phyloP scores from a whole-genome alignment of 257 asterid genomes.

The Lavandula angustifolia region DNA sequence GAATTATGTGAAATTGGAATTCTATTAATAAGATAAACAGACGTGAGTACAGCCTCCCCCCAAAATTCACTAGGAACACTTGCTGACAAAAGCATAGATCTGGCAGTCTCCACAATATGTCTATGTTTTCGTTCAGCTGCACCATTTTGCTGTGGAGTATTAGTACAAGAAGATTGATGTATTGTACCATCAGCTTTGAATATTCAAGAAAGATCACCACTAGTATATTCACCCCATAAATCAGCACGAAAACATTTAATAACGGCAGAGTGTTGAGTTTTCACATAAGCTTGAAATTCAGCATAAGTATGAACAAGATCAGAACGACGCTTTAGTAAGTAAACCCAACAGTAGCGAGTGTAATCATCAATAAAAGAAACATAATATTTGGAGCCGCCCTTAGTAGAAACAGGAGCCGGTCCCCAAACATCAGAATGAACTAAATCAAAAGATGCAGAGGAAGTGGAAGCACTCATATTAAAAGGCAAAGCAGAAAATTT shows the following conservation, averaged over 20 bases:
- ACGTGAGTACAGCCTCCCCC: neutral
- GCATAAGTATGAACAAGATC: too few species aligned
- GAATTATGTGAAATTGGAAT: neutral
- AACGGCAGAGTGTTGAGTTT: neutral
- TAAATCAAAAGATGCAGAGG: too few species aligned
- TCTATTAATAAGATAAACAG: neutral
- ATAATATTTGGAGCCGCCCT: too few species aligned
- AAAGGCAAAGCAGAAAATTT: too few species aligned
- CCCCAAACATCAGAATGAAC: too few species aligned
- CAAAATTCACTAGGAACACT: constrained; percentile 2
- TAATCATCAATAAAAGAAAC: too few species aligned
- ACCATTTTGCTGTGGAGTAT: neutral
- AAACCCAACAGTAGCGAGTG: too few species aligned
- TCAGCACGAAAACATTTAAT: neutral
- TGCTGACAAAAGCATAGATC: neutral
- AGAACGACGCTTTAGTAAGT: too few species aligned
- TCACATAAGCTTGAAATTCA: neutral
- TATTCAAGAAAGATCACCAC: neutral
- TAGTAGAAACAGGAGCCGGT: too few species aligned
- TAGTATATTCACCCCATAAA: neutral
- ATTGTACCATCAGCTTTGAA: neutral
- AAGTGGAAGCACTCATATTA: too few species aligned
- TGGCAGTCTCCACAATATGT: neutral
- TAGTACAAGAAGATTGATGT: neutral
- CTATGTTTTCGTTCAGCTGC: neutral